Evolutionary conservation across 495 filamentous ascomycete genomes (phyloP).

Genomic region (Lasiosphaeria ovina): DNA sequence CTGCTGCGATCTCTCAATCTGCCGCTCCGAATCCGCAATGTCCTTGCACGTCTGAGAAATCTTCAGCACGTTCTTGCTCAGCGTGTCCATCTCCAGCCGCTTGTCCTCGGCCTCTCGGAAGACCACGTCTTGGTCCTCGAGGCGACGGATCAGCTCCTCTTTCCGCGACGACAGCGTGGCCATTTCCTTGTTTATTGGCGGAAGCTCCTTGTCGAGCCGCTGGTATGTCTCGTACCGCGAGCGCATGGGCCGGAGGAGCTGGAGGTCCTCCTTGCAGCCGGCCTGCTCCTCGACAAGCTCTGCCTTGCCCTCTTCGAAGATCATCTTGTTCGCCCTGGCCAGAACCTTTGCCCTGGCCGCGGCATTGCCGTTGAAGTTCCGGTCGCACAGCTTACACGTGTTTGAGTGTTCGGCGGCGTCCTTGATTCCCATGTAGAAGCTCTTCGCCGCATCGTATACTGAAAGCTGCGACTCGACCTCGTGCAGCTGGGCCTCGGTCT

Average conservation of each 20-base stretch:
- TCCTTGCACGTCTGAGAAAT: slow-evolving; percentile 72
- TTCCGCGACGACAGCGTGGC: slow-evolving; percentile 52
- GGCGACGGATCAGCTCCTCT: slow-evolving; percentile 56
- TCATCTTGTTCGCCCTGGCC: slow-evolving; percentile 57
- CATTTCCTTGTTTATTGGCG: slow-evolving; percentile 61
- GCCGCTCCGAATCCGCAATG: slow-evolving; percentile 62
- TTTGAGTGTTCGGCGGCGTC: slow-evolving; percentile 58
- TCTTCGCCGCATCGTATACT: slow-evolving; percentile 57
- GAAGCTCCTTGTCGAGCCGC: slow-evolving; percentile 70
- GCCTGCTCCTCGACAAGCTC: slow-evolving; percentile 54
- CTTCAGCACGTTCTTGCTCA: slow-evolving; percentile 70
- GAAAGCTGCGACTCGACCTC: slow-evolving; percentile 61
- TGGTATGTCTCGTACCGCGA: slow-evolving; percentile 70
- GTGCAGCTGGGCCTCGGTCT: slow-evolving; percentile 58
- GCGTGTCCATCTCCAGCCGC: slow-evolving; percentile 70
- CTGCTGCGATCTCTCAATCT: slow-evolving; percentile 73
- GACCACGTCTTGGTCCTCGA: slow-evolving; percentile 71
- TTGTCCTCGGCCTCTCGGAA: slow-evolving; percentile 63
- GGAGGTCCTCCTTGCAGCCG: slow-evolving; percentile 53
- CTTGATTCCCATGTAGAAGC: slow-evolving; percentile 63
- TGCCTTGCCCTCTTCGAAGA: slow-evolving; percentile 54
- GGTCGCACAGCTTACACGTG: slow-evolving; percentile 67
- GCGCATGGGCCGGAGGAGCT: slow-evolving; percentile 56
- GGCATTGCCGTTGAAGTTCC: slow-evolving; percentile 57
- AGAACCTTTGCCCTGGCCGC: slow-evolving; percentile 56